Evolutionary conservation across 2,329 filamentous ascomycete species (phyloP).

Genomic region (Pseudodiploospora longispora): DNA sequence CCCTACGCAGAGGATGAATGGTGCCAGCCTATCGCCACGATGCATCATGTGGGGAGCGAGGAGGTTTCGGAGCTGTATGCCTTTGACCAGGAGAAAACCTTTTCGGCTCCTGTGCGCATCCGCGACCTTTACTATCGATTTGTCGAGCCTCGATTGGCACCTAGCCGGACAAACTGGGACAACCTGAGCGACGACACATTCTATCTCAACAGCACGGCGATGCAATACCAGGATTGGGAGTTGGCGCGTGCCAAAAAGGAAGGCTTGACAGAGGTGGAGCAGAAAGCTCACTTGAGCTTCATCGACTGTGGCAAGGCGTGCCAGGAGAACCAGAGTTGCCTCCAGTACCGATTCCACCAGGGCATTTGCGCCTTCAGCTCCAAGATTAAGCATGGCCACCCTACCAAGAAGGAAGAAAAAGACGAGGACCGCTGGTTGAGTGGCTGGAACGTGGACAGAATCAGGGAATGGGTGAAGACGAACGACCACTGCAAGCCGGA

Average conservation of each 20-base stretch:
- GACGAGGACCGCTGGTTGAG: conserved; percentile 25
- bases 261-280: conserved; percentile 27
- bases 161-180: conserved; percentile 41
- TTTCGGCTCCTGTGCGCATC: conserved; percentile 28
- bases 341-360: conserved; percentile 34
- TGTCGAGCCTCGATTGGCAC: conserved; percentile 30
- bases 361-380: conserved; percentile 28
- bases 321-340: conserved; percentile 25
- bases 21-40: conserved; percentile 48
- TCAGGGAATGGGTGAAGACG: conserved; percentile 30
- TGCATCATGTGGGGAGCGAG: conserved; percentile 45
- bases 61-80: conserved; percentile 43
- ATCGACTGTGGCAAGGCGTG: conserved; percentile 39
- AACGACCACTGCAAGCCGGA: conserved; percentile 24
- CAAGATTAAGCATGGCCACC: conserved; percentile 31
- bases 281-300: conserved; percentile 32
- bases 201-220: conserved; percentile 28
- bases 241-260: conserved; percentile 23
- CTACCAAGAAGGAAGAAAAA: conserved; percentile 20
- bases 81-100: conserved; percentile 37
- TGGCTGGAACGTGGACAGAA: conserved; percentile 35
- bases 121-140: conserved; percentile 41
- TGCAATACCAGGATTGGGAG: conserved; percentile 24
- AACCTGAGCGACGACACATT: conserved; percentile 39
- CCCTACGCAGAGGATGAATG: conserved; percentile 39